Evolutionary conservation across 2,329 filamentous ascomycete species (phyloP).

Genomic region (Fusarium bactridioides): DNA sequence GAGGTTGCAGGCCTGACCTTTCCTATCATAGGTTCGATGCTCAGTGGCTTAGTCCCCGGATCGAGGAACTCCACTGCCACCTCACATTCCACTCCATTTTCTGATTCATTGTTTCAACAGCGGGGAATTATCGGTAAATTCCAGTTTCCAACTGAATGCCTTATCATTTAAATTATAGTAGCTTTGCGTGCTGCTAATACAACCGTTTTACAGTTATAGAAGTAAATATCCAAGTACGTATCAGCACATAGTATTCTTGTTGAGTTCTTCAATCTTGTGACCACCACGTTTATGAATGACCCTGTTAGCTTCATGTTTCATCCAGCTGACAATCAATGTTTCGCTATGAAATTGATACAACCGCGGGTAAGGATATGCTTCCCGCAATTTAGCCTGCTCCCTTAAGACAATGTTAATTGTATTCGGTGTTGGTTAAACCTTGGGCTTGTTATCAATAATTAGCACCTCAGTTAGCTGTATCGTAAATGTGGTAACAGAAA

Average conservation of each 20-base stretch:
- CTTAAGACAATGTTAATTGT: background rate
- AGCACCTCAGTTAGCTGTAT: background rate
- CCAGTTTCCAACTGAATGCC: background rate
- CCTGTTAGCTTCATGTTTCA: constrained; percentile 10
- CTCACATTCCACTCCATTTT: constrained; percentile 25
- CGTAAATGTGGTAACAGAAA: background rate
- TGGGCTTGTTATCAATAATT: background rate
- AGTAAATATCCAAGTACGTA: background rate
- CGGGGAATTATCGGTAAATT: constrained; percentile 40
- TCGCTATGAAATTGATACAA: background rate
- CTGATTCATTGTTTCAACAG: constrained; percentile 29
- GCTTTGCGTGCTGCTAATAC: background rate
- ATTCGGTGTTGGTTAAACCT: background rate
- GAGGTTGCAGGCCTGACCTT: constrained; percentile 26
- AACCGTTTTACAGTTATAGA: background rate
- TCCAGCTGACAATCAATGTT: constrained; percentile 10
- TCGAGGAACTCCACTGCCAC: constrained; percentile 25
- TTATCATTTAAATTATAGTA: too few relatives aligned
- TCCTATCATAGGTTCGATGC: constrained; percentile 32
- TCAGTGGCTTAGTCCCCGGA: constrained; percentile 37
- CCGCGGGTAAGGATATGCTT: background rate
- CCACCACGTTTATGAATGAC: background rate
- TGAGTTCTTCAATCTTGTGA: constrained; percentile 4
- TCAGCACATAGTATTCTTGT: background rate
- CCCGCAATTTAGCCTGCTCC: background rate